A percentile compares a stretch with the other conserved stretches of the same genome.
Evolutionary conservation across 345 rosid genomes (phyloP).

Genomic region (Alliaria petiolata): DNA sequence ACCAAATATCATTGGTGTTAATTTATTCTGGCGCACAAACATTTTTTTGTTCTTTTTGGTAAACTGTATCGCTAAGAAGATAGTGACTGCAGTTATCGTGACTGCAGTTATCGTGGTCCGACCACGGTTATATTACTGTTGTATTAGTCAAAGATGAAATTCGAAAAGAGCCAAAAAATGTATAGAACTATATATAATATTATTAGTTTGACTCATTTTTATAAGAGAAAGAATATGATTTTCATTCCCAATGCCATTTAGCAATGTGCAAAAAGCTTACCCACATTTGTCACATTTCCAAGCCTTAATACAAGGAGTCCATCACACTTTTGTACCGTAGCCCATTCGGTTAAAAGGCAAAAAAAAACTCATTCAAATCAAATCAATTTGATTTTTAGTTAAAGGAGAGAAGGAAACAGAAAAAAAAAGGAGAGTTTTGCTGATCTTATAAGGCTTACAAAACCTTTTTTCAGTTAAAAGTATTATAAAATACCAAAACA

Average conservation of each 20-base stretch:
- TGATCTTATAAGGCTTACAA: no score
- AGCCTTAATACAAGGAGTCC: constrained; percentile 34
- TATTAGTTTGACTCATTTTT: constrained; percentile 24
- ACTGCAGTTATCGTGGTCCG: constrained; percentile 13
- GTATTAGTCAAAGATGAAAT: constrained; percentile 18
- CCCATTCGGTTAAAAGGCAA: constrained; percentile 9
- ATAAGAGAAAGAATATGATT: constrained; percentile 2
- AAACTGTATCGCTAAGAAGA: neutral
- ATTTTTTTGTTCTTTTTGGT: no score
- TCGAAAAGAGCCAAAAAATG: constrained; percentile 6
- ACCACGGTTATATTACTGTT: constrained; percentile 5
- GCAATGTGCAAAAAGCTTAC: constrained; percentile 26
- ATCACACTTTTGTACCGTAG: constrained; percentile 19
- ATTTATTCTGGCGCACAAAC: neutral
- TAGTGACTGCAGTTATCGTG: constrained; percentile 7
- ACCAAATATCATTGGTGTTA: neutral
- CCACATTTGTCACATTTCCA: constrained; percentile 15
- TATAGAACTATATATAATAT: neutral
- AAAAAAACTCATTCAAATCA: neutral
- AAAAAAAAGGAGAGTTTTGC: no score
- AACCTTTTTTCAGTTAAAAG: neutral
- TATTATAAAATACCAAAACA: neutral
- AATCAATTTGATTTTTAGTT: neutral
- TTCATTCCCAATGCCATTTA: constrained; percentile 36
- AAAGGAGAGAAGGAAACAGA: neutral